Evolutionary conservation across 768 basidiomycete species (phyloP), one percentile per base, ranked within the genome.

Genomic region (Lepiota subincarnata): DNA sequence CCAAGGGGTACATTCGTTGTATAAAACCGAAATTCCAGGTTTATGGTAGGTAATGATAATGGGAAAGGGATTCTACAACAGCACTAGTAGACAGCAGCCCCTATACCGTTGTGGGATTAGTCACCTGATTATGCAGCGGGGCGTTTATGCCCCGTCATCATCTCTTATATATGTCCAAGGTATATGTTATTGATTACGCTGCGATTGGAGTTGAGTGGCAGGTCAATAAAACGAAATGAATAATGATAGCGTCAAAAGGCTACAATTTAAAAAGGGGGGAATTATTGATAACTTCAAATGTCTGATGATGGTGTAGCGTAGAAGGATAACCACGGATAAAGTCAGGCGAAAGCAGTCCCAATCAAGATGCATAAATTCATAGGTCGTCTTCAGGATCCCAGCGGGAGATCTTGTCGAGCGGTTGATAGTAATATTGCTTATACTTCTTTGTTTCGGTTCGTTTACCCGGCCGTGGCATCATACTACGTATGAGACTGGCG

Each of bases 341-440:
- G 24, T 24, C 24, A 24, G 24, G 5, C 24, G 24, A 24, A 24
- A 24, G 24, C 24, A 39, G 44, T 41, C 50, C 31, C 18, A 46
- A 24, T 18, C 28, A 12, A 35, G 18, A 47, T 38, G 34, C 34
- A 35, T n/a, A n/a, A n/a, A n/a, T 4, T 62, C 55, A 80, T 52
- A 78, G 63, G 45, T 77, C 84, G 56, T 89, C 87, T 63, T 89
- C 87, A 1, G 79, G 73, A 66, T 89, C 86, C 87, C 87, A 89
- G 60, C 81, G 72, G 40, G 81, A 79, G 19, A 86, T 82, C 70
- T 86, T 89, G 26, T 71, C 84, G 55, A 91, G 68, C 7, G 89
- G 89, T 24, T 77, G 75, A 70, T 83, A 91, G 68, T 91, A 92
- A 69, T 92, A 92, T 65, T 89, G 86, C 66, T 91, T 91, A 57